Evolutionary conservation across 208 protist species (phyloP).

Genomic region (Zelonia costaricensis): DNA sequence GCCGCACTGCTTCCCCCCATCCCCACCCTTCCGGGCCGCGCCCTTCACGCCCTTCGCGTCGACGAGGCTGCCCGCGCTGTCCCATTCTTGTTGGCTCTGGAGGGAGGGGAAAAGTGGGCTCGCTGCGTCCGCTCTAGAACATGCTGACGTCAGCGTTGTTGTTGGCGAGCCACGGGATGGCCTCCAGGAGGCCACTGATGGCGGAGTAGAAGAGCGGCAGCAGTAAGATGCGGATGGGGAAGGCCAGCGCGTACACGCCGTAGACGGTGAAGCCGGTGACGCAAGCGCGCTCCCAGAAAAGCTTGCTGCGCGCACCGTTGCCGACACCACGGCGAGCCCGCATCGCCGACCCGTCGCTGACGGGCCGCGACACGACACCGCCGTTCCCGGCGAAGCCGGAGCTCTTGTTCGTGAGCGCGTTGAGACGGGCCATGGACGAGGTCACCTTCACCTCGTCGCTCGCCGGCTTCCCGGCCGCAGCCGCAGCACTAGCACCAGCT

Average conservation of each 20-base stretch:
- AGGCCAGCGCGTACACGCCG: conserved; percentile 71
- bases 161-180: conserved; percentile 77
- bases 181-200: conserved; percentile 57
- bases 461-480: background rate
- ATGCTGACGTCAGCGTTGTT: conserved; percentile 27
- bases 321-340: conserved; percentile 36
- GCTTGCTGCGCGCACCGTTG: conserved; percentile 38
- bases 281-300: conserved; percentile 79
- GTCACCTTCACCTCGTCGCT: conserved; percentile 44
- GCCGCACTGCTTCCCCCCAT: too few relatives aligned
- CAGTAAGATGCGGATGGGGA: conserved; percentile 78
- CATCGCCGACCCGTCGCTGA: conserved; percentile 16
- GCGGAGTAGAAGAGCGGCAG: conserved; percentile 72
- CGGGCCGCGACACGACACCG: conserved; percentile 10
- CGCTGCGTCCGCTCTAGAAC: conserved; percentile 11
- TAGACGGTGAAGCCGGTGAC: conserved; percentile 56
- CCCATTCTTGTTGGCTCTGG: too few relatives aligned
- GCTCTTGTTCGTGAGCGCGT: conserved; percentile 37
- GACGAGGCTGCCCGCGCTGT: too few relatives aligned
- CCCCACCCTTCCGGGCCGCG: too few relatives aligned
- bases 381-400: conserved; percentile 7
- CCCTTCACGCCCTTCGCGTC: too few relatives aligned
- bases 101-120: too few relatives aligned
- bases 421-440: conserved; percentile 56
- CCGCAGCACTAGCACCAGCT: background rate